A percentile compares a stretch with the other conserved stretches of the same genome.
Conservation (phyloP, 176 grass and related monocot species). For the Oryza meyeriana region DNA sequence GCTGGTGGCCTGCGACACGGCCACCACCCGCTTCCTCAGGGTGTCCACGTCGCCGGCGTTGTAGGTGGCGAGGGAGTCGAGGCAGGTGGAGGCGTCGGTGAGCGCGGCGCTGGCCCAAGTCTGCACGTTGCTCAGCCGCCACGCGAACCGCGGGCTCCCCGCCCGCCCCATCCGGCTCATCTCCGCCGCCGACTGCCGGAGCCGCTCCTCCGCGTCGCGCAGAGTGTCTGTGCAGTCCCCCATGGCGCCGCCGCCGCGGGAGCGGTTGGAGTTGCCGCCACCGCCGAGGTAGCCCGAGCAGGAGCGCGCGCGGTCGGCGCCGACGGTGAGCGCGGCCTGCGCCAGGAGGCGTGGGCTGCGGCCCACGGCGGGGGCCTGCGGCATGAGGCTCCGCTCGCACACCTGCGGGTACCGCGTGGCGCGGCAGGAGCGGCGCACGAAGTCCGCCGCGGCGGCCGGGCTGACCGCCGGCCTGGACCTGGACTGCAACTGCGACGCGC, state of each 20-base stretch:
- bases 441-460: neutral
- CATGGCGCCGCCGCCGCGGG: constrained; percentile 34
- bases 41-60: neutral
- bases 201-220: constrained; percentile 51
- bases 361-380: constrained; percentile 33
- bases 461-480: neutral
- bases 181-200: constrained; percentile 56
- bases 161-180: constrained; percentile 56
- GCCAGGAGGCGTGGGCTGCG: constrained; percentile 66
- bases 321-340: constrained; percentile 52
- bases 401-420: constrained; percentile 55
- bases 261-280: neutral
- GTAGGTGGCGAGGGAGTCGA: constrained; percentile 55
- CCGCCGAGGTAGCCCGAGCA: constrained; percentile 51
- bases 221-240: constrained; percentile 62
- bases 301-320: constrained; percentile 48
- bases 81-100: constrained; percentile 69
- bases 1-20: constrained; percentile 55
- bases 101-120: constrained; percentile 87
- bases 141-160: constrained; percentile 40
- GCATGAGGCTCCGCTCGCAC: constrained; percentile 63
- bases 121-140: constrained; percentile 70
- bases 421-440: constrained; percentile 54
- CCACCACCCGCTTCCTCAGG: constrained; percentile 39
- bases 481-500: neutral